Conservation (phyloP, 2,329 filamentous ascomycete genomes). For the Teratosphaeria gauchensis region DNA sequence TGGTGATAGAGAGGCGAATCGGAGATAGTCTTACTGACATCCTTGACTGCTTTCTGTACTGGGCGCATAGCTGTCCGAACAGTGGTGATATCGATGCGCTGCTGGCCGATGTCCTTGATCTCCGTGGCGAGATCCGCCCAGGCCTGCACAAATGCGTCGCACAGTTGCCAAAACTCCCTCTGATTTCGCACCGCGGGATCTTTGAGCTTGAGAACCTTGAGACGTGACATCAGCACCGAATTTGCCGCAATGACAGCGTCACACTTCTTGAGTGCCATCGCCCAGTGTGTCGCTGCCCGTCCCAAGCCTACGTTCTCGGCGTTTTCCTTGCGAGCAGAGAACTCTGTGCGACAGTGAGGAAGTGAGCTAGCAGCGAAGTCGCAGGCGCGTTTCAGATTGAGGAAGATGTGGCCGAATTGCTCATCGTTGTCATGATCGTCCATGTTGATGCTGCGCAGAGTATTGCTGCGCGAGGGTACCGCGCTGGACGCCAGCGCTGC, state of each 20-base stretch:
- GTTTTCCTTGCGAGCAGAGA: slow-evolving; percentile 53
- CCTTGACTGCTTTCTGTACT: slow-evolving; percentile 73
- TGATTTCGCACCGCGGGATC: slow-evolving; percentile 65
- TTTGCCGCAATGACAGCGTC: slow-evolving; percentile 62
- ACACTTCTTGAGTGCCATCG: slow-evolving; percentile 61
- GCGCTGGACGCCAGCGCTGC: slow-evolving; percentile 36
- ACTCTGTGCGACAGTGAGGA: slow-evolving; percentile 59
- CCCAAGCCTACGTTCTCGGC: slow-evolving; percentile 42
- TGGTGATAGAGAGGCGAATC: slow-evolving; percentile 54
- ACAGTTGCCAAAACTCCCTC: slow-evolving; percentile 57
- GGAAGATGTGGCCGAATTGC: slow-evolving; percentile 72
- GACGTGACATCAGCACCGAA: slow-evolving; percentile 59
- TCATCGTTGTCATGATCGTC: slow-evolving; percentile 67
- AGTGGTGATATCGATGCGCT: slow-evolving; percentile 44
- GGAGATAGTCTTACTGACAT: slow-evolving; percentile 64
- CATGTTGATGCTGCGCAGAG: slow-evolving; percentile 42
- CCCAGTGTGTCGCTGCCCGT: slow-evolving; percentile 47
- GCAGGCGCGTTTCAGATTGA: slow-evolving; percentile 63
- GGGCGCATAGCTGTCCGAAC: slow-evolving; percentile 66
- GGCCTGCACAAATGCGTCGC: slow-evolving; percentile 62
- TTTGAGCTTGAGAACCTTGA: slow-evolving; percentile 74
- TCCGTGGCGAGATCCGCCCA: slow-evolving; percentile 58
- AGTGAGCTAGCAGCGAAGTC: slow-evolving; percentile 64
- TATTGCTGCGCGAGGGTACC: slow-evolving; percentile 34
- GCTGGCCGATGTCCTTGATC: slow-evolving; percentile 40